Evolutionary conservation across 2,329 filamentous ascomycete species (phyloP).

Genomic region (Neurospora sp.): DNA sequence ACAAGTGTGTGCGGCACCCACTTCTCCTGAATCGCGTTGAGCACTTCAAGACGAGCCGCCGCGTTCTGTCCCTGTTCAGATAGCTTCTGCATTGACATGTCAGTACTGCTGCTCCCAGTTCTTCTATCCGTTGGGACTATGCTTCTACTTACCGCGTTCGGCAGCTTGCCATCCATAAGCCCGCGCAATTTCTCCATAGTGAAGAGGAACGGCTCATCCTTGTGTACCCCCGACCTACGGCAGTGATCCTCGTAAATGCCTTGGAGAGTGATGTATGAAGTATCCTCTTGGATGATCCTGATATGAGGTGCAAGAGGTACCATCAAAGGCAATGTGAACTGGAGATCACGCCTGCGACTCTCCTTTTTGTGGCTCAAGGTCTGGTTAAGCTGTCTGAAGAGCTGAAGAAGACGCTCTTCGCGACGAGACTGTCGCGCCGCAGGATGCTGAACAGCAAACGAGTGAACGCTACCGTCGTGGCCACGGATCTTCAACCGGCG

Average conservation of each 20-base stretch:
- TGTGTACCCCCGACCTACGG: constrained; percentile 72
- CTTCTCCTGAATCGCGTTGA: constrained; percentile 86
- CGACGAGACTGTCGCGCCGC: constrained; percentile 84
- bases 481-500: constrained; percentile 90
- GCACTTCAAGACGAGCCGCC: constrained; percentile 77
- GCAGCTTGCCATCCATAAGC: constrained; percentile 58
- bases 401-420: constrained; percentile 88
- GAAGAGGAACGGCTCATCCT: constrained; percentile 91
- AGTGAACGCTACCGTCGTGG: constrained; percentile 93
- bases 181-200: constrained; percentile 89
- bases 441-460: constrained; percentile 93
- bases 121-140: neutral
- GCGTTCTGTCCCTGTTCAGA: constrained; percentile 25
- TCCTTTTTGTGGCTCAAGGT: constrained; percentile 89
- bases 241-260: constrained; percentile 96
- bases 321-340: constrained; percentile 94
- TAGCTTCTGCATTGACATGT: neutral
- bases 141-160: constrained; percentile 31
- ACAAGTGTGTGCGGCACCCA: constrained; percentile 78
- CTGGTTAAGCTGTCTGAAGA: constrained; percentile 97
- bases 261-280: constrained; percentile 88
- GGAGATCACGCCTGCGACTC: constrained; percentile 81
- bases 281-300: constrained; percentile 89
- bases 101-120: neutral
- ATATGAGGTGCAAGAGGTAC: constrained; percentile 91